Percentiles rank a stretch among this genome's conserved stretches.
phyloP scores from a whole-genome alignment of 139 green algal species.

The Pseudopediastrum boryanum region DNA sequence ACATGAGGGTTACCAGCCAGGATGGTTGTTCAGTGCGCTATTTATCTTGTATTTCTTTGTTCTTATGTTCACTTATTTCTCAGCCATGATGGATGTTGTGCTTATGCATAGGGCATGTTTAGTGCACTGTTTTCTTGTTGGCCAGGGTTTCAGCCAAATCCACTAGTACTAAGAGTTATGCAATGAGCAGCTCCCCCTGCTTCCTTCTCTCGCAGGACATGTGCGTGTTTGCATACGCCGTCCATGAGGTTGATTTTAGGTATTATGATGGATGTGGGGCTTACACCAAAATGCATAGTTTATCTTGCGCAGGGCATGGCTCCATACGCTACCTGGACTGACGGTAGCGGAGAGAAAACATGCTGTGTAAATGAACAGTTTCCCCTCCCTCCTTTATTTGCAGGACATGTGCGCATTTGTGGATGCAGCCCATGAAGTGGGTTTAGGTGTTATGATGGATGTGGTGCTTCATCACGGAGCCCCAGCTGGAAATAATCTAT shows the following conservation, averaged over 20 bases:
- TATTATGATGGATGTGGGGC: neutral
- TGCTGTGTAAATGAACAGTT: neutral
- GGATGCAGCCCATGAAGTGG: conserved; percentile 51
- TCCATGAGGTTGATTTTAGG: neutral
- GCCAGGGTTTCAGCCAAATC: no score
- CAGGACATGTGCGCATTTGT: conserved; percentile 66
- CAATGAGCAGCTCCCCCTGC: no score
- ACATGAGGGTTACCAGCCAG: no score
- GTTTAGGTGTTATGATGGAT: conserved; percentile 73
- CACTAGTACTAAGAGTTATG: no score
- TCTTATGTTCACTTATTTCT: no score
- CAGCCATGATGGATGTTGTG: no score
- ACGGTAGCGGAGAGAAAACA: neutral
- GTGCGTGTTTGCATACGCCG: neutral
- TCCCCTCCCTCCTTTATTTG: neutral
- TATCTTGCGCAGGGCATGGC: no score
- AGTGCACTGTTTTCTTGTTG: no score
- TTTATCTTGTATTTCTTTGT: no score
- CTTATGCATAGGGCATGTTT: no score
- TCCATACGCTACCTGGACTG: neutral
- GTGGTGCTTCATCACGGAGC: conserved; percentile 75
- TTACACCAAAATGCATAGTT: neutral
- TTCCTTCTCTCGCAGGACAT: conserved; percentile 15
- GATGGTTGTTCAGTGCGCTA: no score
- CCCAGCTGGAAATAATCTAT: conserved; percentile 50